These are phyloP conservation scores for Auxenochlorella protothecoides DNA, from an alignment of 139 green algal genomes.

Conservation along the genomic window DNA sequence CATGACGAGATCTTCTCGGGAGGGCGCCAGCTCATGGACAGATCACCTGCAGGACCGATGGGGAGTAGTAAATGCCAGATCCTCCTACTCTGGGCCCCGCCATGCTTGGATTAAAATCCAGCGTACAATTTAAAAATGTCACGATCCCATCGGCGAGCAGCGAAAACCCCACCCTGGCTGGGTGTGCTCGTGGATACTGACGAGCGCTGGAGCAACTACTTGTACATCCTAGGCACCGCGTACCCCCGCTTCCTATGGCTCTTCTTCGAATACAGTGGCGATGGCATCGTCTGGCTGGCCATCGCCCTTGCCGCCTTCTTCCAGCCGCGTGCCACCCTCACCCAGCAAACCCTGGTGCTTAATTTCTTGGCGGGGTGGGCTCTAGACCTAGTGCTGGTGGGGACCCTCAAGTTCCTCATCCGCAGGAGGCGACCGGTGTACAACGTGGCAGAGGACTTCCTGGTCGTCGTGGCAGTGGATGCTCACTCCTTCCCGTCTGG, in stretches of 20 bases:
- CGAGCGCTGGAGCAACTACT: neutral
- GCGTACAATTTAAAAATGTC: no score
- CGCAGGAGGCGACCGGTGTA: constrained; percentile 37
- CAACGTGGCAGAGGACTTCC: constrained; percentile 40
- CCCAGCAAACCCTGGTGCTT: neutral
- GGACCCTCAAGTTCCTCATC: constrained; percentile 29
- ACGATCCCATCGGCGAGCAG: no score
- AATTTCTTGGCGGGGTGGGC: constrained; percentile 10
- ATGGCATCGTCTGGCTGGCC: constrained; percentile 41
- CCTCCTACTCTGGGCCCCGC: no score
- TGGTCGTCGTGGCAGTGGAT: constrained; percentile 49
- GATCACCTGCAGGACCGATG: no score
- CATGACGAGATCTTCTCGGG: no score
- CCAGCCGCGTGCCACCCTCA: constrained; percentile 3
- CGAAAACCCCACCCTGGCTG: no score
- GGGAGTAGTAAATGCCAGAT: no score
- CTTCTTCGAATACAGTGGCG: constrained; percentile 38
- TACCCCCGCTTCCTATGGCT: constrained; percentile 29
- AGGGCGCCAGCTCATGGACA: no score
- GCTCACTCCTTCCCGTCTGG: constrained; percentile 47
- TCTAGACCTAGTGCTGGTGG: constrained; percentile 41
- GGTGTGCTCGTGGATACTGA: neutral
- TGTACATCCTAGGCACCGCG: constrained; percentile 2
- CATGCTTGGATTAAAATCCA: no score
- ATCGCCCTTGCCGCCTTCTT: neutral